Conservation (phyloP, 2,329 filamentous ascomycete species). For the Xylaria sp. region DNA sequence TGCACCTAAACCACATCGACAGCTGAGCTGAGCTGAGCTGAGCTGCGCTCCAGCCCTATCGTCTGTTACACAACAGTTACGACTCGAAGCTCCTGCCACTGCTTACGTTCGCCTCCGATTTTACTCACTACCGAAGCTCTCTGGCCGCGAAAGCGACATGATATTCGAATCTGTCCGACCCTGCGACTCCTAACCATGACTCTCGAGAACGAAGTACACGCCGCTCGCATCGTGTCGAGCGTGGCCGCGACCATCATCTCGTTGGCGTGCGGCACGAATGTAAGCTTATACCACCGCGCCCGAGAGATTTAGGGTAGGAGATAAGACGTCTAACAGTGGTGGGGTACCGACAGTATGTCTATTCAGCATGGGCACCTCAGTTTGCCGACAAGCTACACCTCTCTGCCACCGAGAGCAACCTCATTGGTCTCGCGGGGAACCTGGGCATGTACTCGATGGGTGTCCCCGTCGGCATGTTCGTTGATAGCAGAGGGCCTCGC, state of each 20-base stretch:
- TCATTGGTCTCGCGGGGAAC: constrained; percentile 85
- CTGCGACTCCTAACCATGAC: constrained; percentile 38
- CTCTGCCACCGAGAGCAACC: constrained; percentile 88
- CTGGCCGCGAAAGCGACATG: constrained; percentile 6
- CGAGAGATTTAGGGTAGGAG: background rate
- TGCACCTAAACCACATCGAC: too few relatives aligned
- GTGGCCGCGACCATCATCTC: constrained; percentile 83
- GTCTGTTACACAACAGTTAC: background rate
- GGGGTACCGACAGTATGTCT: constrained; percentile 90
- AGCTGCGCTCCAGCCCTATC: background rate
- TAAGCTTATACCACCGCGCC: constrained; percentile 46
- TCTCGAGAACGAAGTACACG: constrained; percentile 55
- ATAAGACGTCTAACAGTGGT: constrained; percentile 5
- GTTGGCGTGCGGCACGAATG: constrained; percentile 90
- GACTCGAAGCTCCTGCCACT: background rate
- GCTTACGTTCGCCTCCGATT: background rate
- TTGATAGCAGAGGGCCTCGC: constrained; percentile 80
- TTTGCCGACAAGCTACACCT: constrained; percentile 86
- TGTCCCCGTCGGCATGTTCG: constrained; percentile 84
- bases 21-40: background rate
- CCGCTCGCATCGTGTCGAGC: constrained; percentile 77
- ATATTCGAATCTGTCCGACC: constrained; percentile 3
- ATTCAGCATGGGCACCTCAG: constrained; percentile 96
- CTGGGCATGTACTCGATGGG: constrained; percentile 93
- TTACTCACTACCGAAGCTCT: background rate